A percentile compares a stretch with the other conserved stretches of the same genome.
These are phyloP conservation scores for Moesziomyces parantarcticus DNA, from an alignment of 1,284 basidiomycete species.

Conservation along the genomic window DNA sequence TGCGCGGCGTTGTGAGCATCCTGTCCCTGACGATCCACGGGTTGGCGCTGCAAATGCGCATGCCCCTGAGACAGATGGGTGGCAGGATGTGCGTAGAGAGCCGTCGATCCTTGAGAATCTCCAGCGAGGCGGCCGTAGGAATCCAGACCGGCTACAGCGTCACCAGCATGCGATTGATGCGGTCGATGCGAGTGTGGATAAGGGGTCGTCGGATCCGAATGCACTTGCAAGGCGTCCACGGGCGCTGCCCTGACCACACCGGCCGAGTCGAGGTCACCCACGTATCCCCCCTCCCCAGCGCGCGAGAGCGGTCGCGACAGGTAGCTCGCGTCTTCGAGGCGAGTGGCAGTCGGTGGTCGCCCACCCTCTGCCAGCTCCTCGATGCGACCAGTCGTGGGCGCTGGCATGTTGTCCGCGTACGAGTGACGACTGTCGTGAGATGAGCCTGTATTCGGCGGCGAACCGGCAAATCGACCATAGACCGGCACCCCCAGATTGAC, in stretches of 20 bases:
- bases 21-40: slow-evolving; percentile 8
- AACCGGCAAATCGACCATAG: slow-evolving; percentile 21
- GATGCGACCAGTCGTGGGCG: slow-evolving; percentile 14
- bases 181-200: slow-evolving; percentile 15
- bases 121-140: slow-evolving; percentile 11
- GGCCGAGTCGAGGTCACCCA: slow-evolving; percentile 26
- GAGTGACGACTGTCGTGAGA: slow-evolving; percentile 44
- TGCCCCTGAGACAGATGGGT: slow-evolving; percentile 2
- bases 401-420: slow-evolving; percentile 6
- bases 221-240: slow-evolving; percentile 11
- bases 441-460: slow-evolving; percentile 44
- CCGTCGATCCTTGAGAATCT: slow-evolving; percentile 10
- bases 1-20: slow-evolving; percentile 7
- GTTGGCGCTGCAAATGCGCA: slow-evolving; percentile 15
- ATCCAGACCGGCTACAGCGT: slow-evolving; percentile 4
- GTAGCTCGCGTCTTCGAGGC: slow-evolving; percentile 18
- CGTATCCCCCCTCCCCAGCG: slow-evolving; percentile 25
- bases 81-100: slow-evolving; percentile 21
- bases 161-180: slow-evolving; percentile 9
- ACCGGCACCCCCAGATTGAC: slow-evolving; percentile 15
- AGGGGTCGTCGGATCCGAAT: slow-evolving; percentile 30
- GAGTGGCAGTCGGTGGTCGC: slow-evolving; percentile 17
- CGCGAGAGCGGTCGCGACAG: slow-evolving; percentile 35
- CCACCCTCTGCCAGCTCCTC: slow-evolving; percentile 21
- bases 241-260: slow-evolving; percentile 20